Base-by-base conservation (phyloP, 1,284 basidiomycete species). In the Anthracocystis walkeri region DNA sequence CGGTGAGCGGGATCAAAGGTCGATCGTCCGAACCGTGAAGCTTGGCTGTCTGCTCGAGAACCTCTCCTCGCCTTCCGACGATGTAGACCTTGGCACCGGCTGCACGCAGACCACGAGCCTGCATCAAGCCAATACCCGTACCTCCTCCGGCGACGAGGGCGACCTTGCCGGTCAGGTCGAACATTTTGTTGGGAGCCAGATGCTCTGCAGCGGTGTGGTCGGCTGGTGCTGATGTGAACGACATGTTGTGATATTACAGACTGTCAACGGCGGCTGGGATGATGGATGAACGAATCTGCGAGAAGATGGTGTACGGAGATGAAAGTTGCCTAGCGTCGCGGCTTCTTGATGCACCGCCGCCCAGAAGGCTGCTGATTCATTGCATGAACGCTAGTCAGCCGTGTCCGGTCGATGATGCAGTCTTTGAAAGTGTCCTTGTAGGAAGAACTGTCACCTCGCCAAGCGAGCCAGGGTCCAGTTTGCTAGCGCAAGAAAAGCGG, bases 21-120 rank as follows among this genome's bases (percentile, higher is more conserved):
- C 55, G 54, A 23, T 69, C 67, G 23, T 57, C 61, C n/a, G 74
- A 72, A 18, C 67, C 68, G 49, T 76, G 73, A 25, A 66, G 49
- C 49, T 75, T 57, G 35, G 67, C 73, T 11, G 65, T 70, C 38
- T 78, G 77, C 38, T 72, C 65, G 44, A 80, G 59, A 18, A 81
- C 69, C 23, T 74, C 75, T 4, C 18, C 51, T 27, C 77, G 45
- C 18, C 67, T 63, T 29, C 59, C 69, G 40, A 78, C 86, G 31
- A 90, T 91, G 89, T 87, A 94, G 16, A 94, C 92, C 73, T 90
- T 91, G 16, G 92, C 92, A 2, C 92, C 92, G 77, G 90, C 91
- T 23, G 89, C 89, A 11, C 92, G 91, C 16, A 94, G 87, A 4
- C 91, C 92, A 59, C 89, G 87, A 6, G 92, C 88, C 62, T 92